Evolutionary conservation across 495 filamentous ascomycete species (phyloP).

Genomic region (Penicillium lividum): DNA sequence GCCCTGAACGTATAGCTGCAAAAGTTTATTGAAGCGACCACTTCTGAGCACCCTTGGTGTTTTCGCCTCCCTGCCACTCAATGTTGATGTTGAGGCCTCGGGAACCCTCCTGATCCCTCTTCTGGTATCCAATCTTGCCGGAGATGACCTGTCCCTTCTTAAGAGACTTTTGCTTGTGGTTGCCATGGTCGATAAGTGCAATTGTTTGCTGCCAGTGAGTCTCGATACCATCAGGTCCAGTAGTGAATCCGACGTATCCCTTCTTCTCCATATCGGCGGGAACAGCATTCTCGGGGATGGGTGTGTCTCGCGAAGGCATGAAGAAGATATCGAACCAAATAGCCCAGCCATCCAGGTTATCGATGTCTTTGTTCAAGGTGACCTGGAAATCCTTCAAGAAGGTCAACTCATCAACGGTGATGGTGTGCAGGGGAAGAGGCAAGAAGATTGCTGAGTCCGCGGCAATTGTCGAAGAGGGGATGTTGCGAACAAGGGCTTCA

Average conservation of each 20-base stretch:
- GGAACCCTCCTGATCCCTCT: conserved; percentile 42
- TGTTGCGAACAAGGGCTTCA: conserved; percentile 56
- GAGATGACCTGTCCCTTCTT: conserved; percentile 52
- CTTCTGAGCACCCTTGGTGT: conserved; percentile 36
- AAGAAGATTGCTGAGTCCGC: conserved; percentile 54
- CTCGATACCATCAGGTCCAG: conserved; percentile 50
- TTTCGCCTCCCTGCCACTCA: conserved; percentile 42
- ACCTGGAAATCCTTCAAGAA: conserved; percentile 58
- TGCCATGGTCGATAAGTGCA: conserved; percentile 47
- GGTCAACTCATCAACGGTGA: conserved; percentile 55
- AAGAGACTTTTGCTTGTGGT: conserved; percentile 32
- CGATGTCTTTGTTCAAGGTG: conserved; percentile 54
- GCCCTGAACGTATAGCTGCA: neutral
- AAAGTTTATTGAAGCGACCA: conserved; percentile 39
- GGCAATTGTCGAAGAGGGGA: conserved; percentile 43
- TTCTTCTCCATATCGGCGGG: conserved; percentile 48
- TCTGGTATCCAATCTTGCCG: conserved; percentile 52
- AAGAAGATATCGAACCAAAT: conserved; percentile 71
- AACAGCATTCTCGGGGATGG: conserved; percentile 44
- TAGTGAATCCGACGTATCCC: conserved; percentile 54
- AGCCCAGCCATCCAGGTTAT: conserved; percentile 59
- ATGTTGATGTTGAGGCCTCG: conserved; percentile 51
- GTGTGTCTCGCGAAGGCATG: conserved; percentile 47
- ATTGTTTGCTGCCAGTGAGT: conserved; percentile 58
- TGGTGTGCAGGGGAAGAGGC: conserved; percentile 55